Evolutionary conservation across 805 yeast species (phyloP), one percentile per base, ranked within the genome.

Genomic region (Cyberlindnera mississippiensis): DNA sequence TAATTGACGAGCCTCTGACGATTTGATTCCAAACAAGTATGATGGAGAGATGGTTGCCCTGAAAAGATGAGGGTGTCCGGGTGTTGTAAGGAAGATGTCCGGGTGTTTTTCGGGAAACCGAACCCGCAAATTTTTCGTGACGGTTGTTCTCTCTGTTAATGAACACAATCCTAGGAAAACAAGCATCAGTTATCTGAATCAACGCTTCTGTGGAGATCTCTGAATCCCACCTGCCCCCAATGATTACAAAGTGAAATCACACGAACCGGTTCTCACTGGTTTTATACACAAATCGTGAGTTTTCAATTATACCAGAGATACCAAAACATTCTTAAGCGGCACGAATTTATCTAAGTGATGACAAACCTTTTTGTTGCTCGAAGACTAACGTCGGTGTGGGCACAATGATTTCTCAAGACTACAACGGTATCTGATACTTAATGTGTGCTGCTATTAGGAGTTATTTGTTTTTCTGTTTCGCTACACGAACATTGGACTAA

Each of bases 371-470:
- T 41, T 53, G 66, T 67, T 62, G 72, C 74, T 68, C 60, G 75
- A 71, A 69, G 72, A 61, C 60, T 51, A 43, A 53, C 52, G 59
- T 62, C 78, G 54, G 59, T 80, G 86, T 78, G 76, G 73, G 85
- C 80, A 73, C 82, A 75, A 60, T 67, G 81, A 76, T 78, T 79
- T 75, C 80, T 75, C 80, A 76, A 81, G 95, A 86, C 96, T 86
- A 86, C 95, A 86, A 86, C 95, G 95, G 95, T 86, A 86, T 86
- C 95, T 86, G 95, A 84, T 34, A 9, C 24, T 12, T 8, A 17
- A 7, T n/a, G 14, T 17, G 14, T 26, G 16, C 14, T 34, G 7
- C 28, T 10, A 4, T 13, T 31, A 15, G 8, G 4, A 10, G 9
- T 31, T 31, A 17, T 31, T 26, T 33, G n/a, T 33, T 17, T 19